Evolutionary conservation across 257 asterid species (phyloP).

Genomic region (Leonotis leonurus): DNA sequence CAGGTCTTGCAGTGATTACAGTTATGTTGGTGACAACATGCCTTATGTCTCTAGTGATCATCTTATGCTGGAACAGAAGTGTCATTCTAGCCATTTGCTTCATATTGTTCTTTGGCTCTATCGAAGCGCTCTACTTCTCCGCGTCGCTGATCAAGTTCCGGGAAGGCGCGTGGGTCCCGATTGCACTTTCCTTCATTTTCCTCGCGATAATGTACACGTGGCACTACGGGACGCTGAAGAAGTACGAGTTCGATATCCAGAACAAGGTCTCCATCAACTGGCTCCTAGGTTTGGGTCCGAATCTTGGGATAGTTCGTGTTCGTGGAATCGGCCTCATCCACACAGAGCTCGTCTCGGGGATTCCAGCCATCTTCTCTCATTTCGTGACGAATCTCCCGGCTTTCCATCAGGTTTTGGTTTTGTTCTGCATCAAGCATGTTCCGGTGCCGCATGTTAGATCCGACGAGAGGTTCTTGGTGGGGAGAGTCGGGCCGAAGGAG

Average conservation of each 20-base stretch:
- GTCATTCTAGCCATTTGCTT: conserved; percentile 58
- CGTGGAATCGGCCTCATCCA: conserved; percentile 90
- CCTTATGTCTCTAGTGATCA: conserved; percentile 84
- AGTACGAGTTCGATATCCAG: conserved; percentile 82
- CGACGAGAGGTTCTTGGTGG: conserved; percentile 77
- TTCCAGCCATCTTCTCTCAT: conserved; percentile 93
- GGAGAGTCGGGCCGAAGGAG: conserved; percentile 80
- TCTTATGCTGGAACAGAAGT: conserved; percentile 72
- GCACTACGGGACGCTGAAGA: conserved; percentile 80
- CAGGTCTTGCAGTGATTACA: conserved; percentile 95
- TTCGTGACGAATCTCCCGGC: conserved; percentile 91
- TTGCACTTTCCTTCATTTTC: conserved; percentile 63
- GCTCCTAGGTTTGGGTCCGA: conserved; percentile 73
- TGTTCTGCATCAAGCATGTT: conserved; percentile 73
- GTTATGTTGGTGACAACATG: conserved; percentile 97
- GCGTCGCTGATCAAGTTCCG: conserved; percentile 87
- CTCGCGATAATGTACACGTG: conserved; percentile 67
- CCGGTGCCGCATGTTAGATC: conserved; percentile 96
- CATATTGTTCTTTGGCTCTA: conserved; percentile 71
- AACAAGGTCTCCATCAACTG: conserved; percentile 84
- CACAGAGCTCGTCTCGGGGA: conserved; percentile 88
- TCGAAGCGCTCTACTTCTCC: conserved; percentile 92
- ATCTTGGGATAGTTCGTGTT: conserved; percentile 81
- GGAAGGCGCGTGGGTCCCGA: conserved; percentile 98
- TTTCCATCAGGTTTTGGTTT: conserved; percentile 78